Evolutionary conservation across 306 rosid genomes (phyloP).

Genomic region (Vigna unguiculata): DNA sequence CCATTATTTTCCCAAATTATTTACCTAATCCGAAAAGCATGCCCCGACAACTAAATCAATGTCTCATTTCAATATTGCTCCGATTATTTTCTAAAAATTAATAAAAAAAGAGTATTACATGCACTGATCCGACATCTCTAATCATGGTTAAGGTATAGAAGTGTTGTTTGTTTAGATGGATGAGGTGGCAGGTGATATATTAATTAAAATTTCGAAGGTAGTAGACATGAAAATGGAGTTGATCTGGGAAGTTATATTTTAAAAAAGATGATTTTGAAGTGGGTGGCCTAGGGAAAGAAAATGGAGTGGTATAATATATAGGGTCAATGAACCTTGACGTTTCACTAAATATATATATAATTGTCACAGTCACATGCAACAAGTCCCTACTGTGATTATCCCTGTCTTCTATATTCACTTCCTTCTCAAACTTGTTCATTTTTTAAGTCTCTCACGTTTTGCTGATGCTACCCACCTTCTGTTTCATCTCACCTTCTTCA

Average conservation of each 20-base stretch:
- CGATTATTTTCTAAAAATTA: not conserved
- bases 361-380: slow-evolving; percentile 52
- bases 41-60: slow-evolving; percentile 72
- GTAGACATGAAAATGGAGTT: slow-evolving; percentile 14
- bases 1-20: slow-evolving; percentile 52
- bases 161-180: slow-evolving; percentile 36
- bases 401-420: slow-evolving; percentile 31
- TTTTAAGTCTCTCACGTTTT: slow-evolving; percentile 20
- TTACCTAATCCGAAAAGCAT: slow-evolving; percentile 51
- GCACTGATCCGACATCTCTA: slow-evolving; percentile 46
- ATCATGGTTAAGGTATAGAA: slow-evolving; percentile 31
- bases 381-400: slow-evolving; percentile 11
- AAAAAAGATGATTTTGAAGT: slow-evolving; percentile 4
- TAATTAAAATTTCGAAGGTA: too few species aligned
- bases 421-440: slow-evolving; percentile 7
- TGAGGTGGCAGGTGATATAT: slow-evolving; percentile 29
- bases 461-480: slow-evolving; percentile 31
- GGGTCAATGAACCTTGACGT: slow-evolving; percentile 46
- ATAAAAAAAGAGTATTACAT: slow-evolving; percentile 22
- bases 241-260: slow-evolving; percentile 36
- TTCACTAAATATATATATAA: slow-evolving; percentile 39
- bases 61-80: slow-evolving; percentile 57
- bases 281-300: slow-evolving; percentile 25
- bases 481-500: slow-evolving; percentile 1
- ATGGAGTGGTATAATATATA: slow-evolving; percentile 7